Evolutionary conservation across 2,329 filamentous ascomycete species (phyloP).

Genomic region (Alternaria consortialis): DNA sequence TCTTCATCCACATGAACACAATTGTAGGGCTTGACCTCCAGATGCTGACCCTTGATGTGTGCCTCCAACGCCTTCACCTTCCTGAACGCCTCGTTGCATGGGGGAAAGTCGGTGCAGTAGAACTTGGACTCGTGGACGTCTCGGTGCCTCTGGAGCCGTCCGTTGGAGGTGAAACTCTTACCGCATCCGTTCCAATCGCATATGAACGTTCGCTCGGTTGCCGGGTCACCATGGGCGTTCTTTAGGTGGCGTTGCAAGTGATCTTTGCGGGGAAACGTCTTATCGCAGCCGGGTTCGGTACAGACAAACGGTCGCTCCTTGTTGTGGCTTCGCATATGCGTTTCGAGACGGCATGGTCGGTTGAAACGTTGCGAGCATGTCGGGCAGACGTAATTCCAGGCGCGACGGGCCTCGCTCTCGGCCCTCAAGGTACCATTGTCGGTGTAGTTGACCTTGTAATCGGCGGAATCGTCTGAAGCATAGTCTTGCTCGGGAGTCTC

Average conservation of each 20-base stretch:
- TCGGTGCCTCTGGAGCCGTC: constrained; percentile 77
- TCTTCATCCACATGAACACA: constrained; percentile 69
- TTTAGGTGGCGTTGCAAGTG: constrained; percentile 88
- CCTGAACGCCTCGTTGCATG: constrained; percentile 80
- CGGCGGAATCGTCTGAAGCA: constrained; percentile 35
- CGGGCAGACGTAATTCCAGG: constrained; percentile 80
- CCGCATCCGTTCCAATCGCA: constrained; percentile 78
- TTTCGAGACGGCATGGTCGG: constrained; percentile 79
- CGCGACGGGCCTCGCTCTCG: constrained; percentile 60
- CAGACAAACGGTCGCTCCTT: constrained; percentile 85
- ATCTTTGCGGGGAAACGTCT: constrained; percentile 85
- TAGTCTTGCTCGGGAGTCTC: constrained; percentile 22
- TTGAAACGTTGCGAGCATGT: constrained; percentile 87
- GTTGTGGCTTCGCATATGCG: constrained; percentile 82
- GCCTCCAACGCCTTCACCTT: constrained; percentile 87
- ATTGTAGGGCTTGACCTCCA: constrained; percentile 73
- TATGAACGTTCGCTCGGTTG: constrained; percentile 69
- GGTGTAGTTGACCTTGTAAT: constrained; percentile 40
- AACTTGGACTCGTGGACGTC: constrained; percentile 81
- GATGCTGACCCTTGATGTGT: constrained; percentile 80
- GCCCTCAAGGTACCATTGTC: constrained; percentile 40
- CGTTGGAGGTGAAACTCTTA: constrained; percentile 83
- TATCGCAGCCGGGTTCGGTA: constrained; percentile 73
- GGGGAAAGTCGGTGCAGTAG: constrained; percentile 74
- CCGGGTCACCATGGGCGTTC: constrained; percentile 71